Percentiles rank a stretch among this genome's conserved stretches.
These are phyloP conservation scores for Colletotrichum gigasporum DNA, from an alignment of 2,329 filamentous ascomycete genomes.

Conservation along the genomic window DNA sequence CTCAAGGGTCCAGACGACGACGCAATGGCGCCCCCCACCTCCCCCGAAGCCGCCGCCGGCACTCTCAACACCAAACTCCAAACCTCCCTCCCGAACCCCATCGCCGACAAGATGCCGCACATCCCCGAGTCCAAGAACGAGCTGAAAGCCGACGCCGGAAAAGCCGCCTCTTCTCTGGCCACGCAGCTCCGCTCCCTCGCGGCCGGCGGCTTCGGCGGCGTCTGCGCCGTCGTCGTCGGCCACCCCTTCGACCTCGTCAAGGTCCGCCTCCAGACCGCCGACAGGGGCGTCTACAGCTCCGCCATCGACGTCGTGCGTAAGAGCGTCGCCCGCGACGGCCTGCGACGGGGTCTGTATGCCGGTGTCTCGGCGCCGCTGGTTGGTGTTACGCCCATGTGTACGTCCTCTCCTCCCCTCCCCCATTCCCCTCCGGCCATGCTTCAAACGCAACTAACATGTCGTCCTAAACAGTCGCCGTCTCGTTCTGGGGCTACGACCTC, in stretches of 20 bases:
- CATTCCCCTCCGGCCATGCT: neutral
- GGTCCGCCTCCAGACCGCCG: constrained; percentile 94
- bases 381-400: constrained; percentile 99
- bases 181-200: constrained; percentile 80
- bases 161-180: constrained; percentile 47
- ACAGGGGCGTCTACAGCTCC: constrained; percentile 89
- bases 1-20: constrained; percentile 13
- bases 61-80: constrained; percentile 17
- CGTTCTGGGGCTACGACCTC: constrained; percentile 90
- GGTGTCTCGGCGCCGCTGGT: constrained; percentile 94
- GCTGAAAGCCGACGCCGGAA: constrained; percentile 52
- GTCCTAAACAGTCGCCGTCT: constrained; percentile 67
- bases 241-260: constrained; percentile 99
- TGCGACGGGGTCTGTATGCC: constrained; percentile 87
- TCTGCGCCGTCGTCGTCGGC: constrained; percentile 93
- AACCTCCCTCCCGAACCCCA: constrained; percentile 41
- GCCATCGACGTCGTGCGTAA: constrained; percentile 93
- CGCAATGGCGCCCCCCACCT: constrained; percentile 35
- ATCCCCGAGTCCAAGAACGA: constrained; percentile 55
- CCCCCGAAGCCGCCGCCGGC: constrained; percentile 34
- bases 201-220: constrained; percentile 90
- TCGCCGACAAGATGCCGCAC: constrained; percentile 51
- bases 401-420: constrained; percentile 48
- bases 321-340: constrained; percentile 86
- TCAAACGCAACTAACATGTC: neutral